Evolutionary conservation across 352 stramenopile species (phyloP), one percentile per base, ranked within the genome.

Genomic region (Phytophthora agathidicida): DNA sequence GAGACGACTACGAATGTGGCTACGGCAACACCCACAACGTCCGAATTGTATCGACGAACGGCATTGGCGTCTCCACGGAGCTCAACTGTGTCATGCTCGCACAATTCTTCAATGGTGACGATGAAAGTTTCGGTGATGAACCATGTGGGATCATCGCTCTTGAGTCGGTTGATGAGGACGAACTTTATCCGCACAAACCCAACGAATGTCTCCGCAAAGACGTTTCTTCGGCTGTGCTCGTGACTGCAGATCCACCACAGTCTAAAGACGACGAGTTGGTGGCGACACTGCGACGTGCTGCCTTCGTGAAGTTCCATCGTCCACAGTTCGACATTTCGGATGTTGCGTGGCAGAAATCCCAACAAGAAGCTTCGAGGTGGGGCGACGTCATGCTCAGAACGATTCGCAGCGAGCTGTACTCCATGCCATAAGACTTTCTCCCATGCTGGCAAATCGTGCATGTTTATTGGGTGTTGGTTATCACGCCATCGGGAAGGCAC

Each of bases 1-100:
- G 67, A 24, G 62, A 76, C 7, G 58, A 65, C 49, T 62, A 70
- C 16, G 55, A 75, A 24, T 32, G 10, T 24, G 32, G 44, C 3
- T 42, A 68, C 17, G 24, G 27, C 19, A 37, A 17, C 27, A 30
- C 51, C 1, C 50, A 33, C 36, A 63, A 53, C 19, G 32, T 36
- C 16, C 46, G 56, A 7, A 30, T 65, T 1, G 5, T 48, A 1
- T 65, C 57, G 2, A 52, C 16, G 17, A 51, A 66, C 5, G 23
- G 30, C 6, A 23, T 27, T 3, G 41, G 57, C 2, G 27, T 60
- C 8, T 23, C 16, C 1, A 60, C 13, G 7, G 48, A 56, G 42
- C 1, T 35, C 26, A 67, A 61, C 35, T 3, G 11, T 6, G 37
- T 61, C 19, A 27, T 27, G 49, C 57, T 57, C 20, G 10, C 39